phyloP scores from a whole-genome alignment of 495 filamentous ascomycete genomes.

The Neohortaea acidophila region DNA sequence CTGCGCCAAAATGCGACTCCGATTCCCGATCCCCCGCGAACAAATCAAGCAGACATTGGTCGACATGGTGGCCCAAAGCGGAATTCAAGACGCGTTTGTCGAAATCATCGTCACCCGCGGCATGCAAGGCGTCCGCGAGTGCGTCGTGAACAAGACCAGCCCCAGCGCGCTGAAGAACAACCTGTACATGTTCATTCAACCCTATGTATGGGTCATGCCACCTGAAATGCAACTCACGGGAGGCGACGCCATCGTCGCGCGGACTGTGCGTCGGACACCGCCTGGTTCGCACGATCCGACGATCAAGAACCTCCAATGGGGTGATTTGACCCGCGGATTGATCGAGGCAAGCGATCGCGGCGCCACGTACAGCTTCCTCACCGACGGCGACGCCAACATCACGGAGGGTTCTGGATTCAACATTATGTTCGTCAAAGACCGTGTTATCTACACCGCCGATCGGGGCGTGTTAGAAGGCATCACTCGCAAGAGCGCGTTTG shows the following conservation, averaged over 20 bases:
- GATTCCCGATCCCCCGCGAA: constrained; percentile 23
- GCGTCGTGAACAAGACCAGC: constrained; percentile 1
- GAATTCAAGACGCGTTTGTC: constrained; percentile 30
- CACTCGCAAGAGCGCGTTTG: constrained; percentile 12
- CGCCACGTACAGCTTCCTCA: constrained; percentile 27
- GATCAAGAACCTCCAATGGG: constrained; percentile 33
- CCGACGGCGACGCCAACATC: constrained; percentile 27
- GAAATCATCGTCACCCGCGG: constrained; percentile 32
- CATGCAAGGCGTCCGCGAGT: constrained; percentile 22
- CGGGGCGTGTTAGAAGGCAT: constrained; percentile 10
- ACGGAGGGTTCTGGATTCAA: constrained; percentile 18
- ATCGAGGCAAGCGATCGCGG: constrained; percentile 20
- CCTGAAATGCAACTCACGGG: constrained; percentile 26
- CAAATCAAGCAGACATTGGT: constrained; percentile 26
- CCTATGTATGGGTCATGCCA: constrained; percentile 31
- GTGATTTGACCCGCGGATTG: constrained; percentile 26
- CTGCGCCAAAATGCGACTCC: constrained; percentile 28
- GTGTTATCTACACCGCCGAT: constrained; percentile 7
- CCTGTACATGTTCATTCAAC: constrained; percentile 29
- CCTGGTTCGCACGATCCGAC: constrained; percentile 29
- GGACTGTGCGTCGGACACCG: constrained; percentile 27
- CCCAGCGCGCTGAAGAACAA: constrained; percentile 22
- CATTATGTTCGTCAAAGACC: constrained; percentile 10
- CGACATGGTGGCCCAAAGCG: constrained; percentile 28
- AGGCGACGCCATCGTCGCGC: constrained; percentile 28